Base-by-base conservation (phyloP, 306 rosid genomes). In the Pyrus communis region DNA sequence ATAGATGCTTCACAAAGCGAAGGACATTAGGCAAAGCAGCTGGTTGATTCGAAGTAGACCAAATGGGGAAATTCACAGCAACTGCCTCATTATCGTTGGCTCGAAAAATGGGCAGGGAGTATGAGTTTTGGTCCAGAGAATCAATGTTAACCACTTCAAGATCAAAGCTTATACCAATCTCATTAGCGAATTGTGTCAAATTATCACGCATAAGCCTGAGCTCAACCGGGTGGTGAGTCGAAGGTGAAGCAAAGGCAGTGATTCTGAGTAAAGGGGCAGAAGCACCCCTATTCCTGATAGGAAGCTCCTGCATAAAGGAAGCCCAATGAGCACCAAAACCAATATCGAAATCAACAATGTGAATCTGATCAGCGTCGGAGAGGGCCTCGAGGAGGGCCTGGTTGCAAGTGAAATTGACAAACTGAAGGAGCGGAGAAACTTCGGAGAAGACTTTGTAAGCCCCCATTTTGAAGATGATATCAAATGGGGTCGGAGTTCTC, bases 241-340 rank as follows among this genome's bases (percentile, higher is more conserved):
- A 73, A 40, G 86, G 86, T 15, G 86, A 82, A 68, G 80, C 86
- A 73, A 85, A 76, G 43, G 86, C 88, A 70, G 88, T 85, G 43
- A 85, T 82, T 77, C 82, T 85, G 49, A 85, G 57, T 5, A 77
- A 79, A 6, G 82, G 82, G 10, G 80, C 45, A 40, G 54, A 14
- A 38, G 67, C 58, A 18, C 84, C 84, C 54, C 75, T 64, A 28
- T 40, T 79, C 60, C 84, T 75, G 77, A 79, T 10, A 7, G 86
- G 70, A 59, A 85, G 82, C 79, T 85, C 88, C 72, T 82, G 88
- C 84, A 85, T 82, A 64, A 85, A 79, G 11, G 88, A 85, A 55
- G 88, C 86, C 88, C 88, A 85, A 54, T 85, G 88, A 46, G 80
- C 88, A 22, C 88, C 88, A 21, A 79, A 85, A 54, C 88, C 88